A percentile compares a stretch with the other conserved stretches of the same genome.
These are phyloP conservation scores for Ceratocystis cacaofunesta DNA, from an alignment of 2,329 filamentous ascomycete species.

Conservation along the genomic window DNA sequence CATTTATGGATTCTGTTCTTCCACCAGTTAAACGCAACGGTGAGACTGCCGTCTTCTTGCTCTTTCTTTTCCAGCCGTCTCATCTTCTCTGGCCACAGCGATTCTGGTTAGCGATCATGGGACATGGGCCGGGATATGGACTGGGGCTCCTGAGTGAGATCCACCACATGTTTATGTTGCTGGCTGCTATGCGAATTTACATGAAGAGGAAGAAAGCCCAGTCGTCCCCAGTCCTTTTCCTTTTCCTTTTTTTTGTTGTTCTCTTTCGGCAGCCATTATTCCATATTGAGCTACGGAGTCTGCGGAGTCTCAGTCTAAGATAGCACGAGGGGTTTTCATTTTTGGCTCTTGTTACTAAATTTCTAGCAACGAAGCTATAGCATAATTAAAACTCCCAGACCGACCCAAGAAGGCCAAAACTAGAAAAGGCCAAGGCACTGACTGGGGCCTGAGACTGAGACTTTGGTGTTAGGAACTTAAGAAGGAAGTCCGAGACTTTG, in stretches of 20 bases:
- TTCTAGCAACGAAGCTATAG: not conserved
- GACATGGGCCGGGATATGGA: not conserved
- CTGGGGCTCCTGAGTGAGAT: not conserved
- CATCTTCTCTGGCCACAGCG: not conserved
- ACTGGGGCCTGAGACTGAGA: not conserved
- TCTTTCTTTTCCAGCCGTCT: not conserved
- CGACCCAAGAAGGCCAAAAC: not conserved
- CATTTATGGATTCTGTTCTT: not conserved
- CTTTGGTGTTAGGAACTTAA: not conserved
- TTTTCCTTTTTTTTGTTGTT: not conserved
- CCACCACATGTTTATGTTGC: not conserved
- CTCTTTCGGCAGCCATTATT: not conserved
- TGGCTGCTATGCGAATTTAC: not conserved
- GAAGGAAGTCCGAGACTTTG: not conserved
- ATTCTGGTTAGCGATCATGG: not conserved
- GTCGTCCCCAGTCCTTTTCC: not conserved
- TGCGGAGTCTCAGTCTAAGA: slow-evolving; percentile 1
- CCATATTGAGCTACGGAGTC: not conserved
- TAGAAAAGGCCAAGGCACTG: not conserved
- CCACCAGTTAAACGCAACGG: slow-evolving; percentile 3
- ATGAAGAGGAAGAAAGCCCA: not conserved
- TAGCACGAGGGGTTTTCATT: not conserved
- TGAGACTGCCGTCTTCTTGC: not conserved
- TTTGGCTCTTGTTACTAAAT: not conserved
- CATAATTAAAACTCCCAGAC: not conserved